Conservation (phyloP, 345 rosid genomes). For the Orychophragmus violaceus region DNA sequence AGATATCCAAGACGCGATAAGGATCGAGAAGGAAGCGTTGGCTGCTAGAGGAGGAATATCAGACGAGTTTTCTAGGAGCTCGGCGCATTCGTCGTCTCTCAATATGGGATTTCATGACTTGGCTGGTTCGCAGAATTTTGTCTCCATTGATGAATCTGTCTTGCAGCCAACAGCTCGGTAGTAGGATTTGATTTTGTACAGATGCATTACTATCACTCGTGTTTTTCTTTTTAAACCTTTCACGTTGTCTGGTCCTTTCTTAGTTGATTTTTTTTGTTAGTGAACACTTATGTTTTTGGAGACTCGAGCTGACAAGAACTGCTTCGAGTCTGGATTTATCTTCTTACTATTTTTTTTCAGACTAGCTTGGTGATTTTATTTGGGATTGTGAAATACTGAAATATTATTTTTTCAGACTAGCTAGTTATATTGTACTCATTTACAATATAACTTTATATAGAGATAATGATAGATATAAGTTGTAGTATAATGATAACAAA, state of each 20-base stretch:
- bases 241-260: constrained; percentile 1
- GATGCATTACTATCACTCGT: background rate
- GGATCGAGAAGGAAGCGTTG: constrained; percentile 61
- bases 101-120: constrained; percentile 45
- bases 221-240: constrained; percentile 5
- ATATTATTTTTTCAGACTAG: no score
- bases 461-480: no score
- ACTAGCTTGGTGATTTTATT: background rate
- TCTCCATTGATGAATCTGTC: constrained; percentile 54
- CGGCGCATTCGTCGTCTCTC: constrained; percentile 66
- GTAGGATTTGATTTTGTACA: constrained; percentile 27
- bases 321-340: background rate
- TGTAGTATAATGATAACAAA: no score
- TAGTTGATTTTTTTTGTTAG: background rate
- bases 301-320: constrained; percentile 9
- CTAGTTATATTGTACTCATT: no score
- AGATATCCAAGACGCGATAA: constrained; percentile 88
- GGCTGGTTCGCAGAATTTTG: constrained; percentile 49
- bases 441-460: no score
- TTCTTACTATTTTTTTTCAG: background rate
- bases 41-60: constrained; percentile 55
- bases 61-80: constrained; percentile 66
- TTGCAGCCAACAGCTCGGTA: constrained; percentile 69
- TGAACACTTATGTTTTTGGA: background rate
- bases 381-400: background rate